Evolutionary conservation across 345 rosid genomes (phyloP), one percentile per base, ranked within the genome.

Genomic region (Murraya koenigii): DNA sequence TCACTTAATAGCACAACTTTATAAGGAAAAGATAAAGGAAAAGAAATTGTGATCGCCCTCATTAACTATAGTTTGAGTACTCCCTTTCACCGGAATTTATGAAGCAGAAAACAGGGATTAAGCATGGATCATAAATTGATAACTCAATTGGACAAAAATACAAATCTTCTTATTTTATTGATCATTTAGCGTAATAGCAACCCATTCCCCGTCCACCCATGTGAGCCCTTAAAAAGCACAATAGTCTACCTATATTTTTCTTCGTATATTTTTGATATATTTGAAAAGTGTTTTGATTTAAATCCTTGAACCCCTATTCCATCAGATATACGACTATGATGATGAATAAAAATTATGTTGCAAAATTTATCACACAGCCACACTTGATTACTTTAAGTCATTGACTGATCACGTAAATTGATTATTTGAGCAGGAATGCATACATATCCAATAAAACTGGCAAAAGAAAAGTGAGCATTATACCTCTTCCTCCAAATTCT

Each of bases 401-500:
- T 67, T 67, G 8, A 10, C 32, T 13, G 36, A 22, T 35, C 38
- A 20, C 47, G 6, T 32, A 41, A 44, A 28, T 28, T 44, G 30
- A 28, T 72, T 0, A 72, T 58, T 25, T 36, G 4, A 72, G n/a
- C 38, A 36, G 25, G 15, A n/a, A 72, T 72, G 58, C 38, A 33
- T 36, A 2, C 54, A 36, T 15, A 72, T 7, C 33, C 9, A 20
- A 15, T 59, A 19, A 36, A 72, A 49, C 15, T 58, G 52, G 44
- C 30, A 59, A 61, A 2, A 44, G 14, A 65, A 44, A 63, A 41
- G 28, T 71, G 5, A 71, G n/a, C 36, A 66, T 39, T 39, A 32
- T 83, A 95, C 99, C 98, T 96, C 99, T 75, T 90, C 97, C 84
- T 89, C 94, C 76, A 93, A 83, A 83, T 92, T 90, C 75, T 91